Evolutionary conservation across 306 rosid genomes (phyloP), one percentile per base, ranked within the genome.

Genomic region (Alnus rubra): DNA sequence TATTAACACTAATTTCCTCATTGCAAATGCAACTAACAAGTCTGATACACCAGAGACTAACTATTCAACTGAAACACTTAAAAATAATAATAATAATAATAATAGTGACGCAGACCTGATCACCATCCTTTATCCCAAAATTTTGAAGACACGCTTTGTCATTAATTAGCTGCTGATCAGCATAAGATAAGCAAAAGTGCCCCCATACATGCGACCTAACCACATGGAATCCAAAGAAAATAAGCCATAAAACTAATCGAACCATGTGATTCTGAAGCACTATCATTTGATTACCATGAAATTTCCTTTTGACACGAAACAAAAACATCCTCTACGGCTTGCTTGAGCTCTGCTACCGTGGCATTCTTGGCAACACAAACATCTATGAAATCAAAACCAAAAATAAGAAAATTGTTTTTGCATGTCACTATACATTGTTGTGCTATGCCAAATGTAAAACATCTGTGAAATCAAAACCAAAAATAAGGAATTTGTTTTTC

Each of bases 141-240:
- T 30, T 73, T 67, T 62, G 78, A 54, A 88, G 68, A 55, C 5
- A 53, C 7, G 82, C 78, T 45, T 74, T 82, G 79, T 88, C 91
- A 76, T 83, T 86, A 39, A 60, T 78, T 69, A 88, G 85, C 72
- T 82, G 82, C 75, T 85, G 78, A 11, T 80, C 91, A 54, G 78
- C 78, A 73, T 85, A 84, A 74, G 89, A 65, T 33, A 88, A 81
- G 84, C 91, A 88, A 78, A 88, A 88, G 71, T 88, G 85, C 52
- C 87, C 91, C 91, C 89, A 88, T 31, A 85, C 87, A 16, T 80
- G 77, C 81, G 84, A 82, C 91, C 91, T 88, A 74, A 54, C 35
- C 52, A 7, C 52, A 69, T 31, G 28, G n/a, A 70, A 44, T 39
- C 30, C 55, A 70, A 19, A 31, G 35, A 70, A 45, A 3, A 55